Conservation (phyloP, 1,284 basidiomycete genomes). For the Mixia osmundae region DNA sequence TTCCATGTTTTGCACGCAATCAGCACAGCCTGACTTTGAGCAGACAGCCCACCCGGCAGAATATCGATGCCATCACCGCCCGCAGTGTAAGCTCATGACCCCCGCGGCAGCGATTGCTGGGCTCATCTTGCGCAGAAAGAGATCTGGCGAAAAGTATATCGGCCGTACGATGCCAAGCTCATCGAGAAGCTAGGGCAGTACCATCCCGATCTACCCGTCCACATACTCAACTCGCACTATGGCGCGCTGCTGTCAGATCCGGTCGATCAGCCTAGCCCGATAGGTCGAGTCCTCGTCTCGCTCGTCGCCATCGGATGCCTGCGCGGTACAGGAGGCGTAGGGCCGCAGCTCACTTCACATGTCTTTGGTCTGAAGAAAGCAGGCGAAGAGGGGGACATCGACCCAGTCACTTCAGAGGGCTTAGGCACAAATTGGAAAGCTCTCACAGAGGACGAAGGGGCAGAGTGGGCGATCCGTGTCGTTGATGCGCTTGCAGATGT, state of each 20-base stretch:
- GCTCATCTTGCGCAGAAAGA: conserved; percentile 13
- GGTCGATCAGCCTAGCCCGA: conserved; percentile 27
- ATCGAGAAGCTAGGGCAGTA: conserved; percentile 63
- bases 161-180: conserved; percentile 69
- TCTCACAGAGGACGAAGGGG: conserved; percentile 1
- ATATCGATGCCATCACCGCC: conserved; percentile 34
- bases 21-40: not conserved
- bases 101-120: conserved; percentile 13
- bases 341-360: conserved; percentile 73
- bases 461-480: not conserved
- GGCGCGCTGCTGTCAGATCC: conserved; percentile 53
- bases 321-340: conserved; percentile 46
- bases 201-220: conserved; percentile 39
- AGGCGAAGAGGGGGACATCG: not conserved
- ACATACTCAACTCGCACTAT: conserved; percentile 77
- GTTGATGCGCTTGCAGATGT: not conserved
- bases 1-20: conserved; percentile 4
- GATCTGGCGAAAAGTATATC: conserved; percentile 79
- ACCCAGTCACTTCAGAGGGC: too few relatives aligned
- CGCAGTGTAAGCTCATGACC: not conserved
- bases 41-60: conserved; percentile 38
- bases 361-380: conserved; percentile 83
- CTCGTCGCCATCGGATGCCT: conserved; percentile 77
- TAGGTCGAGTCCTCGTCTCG: conserved; percentile 47
- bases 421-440: too few relatives aligned